These are phyloP conservation scores for Metschnikowia koreensis DNA, from an alignment of 805 yeast species.

Conservation along the genomic window DNA sequence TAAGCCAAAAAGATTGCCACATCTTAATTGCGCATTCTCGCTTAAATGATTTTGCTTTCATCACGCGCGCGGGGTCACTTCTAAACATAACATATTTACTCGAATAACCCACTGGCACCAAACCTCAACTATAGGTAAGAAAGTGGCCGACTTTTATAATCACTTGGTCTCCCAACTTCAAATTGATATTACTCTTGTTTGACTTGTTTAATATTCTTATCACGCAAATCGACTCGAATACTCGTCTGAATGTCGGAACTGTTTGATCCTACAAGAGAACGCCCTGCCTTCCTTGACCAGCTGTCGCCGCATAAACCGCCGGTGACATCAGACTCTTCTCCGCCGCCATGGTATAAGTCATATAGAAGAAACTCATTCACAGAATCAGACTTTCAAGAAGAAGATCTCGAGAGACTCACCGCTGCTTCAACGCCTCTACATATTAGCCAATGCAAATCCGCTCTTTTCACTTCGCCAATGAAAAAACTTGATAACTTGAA, in stretches of 20 bases:
- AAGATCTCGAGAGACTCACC: conserved; percentile 2
- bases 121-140: no score
- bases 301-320: conserved; percentile 1
- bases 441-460: conserved; percentile 13
- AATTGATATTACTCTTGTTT: not conserved
- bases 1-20: not conserved
- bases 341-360: conserved; percentile 2
- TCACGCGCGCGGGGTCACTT: not conserved
- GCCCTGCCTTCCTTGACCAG: conserved; percentile 2
- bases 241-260: not conserved
- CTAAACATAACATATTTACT: no score
- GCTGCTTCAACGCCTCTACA: conserved; percentile 26
- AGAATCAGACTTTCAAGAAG: not conserved
- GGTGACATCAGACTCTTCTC: not conserved
- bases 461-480: conserved; percentile 33
- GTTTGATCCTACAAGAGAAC: not conserved
- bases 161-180: no score
- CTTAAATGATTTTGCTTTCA: not conserved
- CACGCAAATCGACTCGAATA: not conserved
- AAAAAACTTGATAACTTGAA: conserved; percentile 35
- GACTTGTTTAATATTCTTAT: not conserved
- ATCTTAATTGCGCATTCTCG: not conserved
- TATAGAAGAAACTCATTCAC: not conserved
- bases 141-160: no score
- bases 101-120: no score